Evolutionary conservation across 179 eudicot genomes (phyloP).

Genomic region (Beta corolliflora): DNA sequence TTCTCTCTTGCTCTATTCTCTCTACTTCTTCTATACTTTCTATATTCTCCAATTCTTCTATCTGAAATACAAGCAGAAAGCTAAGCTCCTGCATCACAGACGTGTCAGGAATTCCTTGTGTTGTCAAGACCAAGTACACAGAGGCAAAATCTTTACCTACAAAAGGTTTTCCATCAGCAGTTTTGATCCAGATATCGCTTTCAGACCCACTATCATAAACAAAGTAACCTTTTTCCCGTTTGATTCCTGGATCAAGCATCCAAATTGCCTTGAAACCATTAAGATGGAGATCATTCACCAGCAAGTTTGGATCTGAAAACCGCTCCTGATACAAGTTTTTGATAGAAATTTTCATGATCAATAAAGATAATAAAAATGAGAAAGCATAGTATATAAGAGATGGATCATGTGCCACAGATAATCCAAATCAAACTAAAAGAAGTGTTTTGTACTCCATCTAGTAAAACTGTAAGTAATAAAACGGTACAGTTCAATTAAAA

Average conservation of each 20-base stretch:
- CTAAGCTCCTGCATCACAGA: too few relatives aligned
- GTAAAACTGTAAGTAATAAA: neutral
- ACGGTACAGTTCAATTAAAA: neutral
- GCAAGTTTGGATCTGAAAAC: slow-evolving; percentile 75
- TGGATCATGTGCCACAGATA: neutral
- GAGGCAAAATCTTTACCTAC: slow-evolving; percentile 51
- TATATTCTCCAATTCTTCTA: too few relatives aligned
- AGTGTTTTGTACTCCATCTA: neutral
- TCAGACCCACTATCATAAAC: slow-evolving; percentile 88
- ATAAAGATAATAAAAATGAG: neutral
- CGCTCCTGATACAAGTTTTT: slow-evolving; percentile 55
- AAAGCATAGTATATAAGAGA: neutral
- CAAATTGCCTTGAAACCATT: slow-evolving; percentile 92
- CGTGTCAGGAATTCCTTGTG: too few relatives aligned
- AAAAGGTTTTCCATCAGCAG: slow-evolving; percentile 77
- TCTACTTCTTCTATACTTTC: too few relatives aligned
- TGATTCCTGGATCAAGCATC: slow-evolving; percentile 99
- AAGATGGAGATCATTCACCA: slow-evolving; percentile 75
- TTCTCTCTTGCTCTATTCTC: too few relatives aligned
- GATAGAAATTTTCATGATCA: neutral
- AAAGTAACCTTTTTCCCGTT: slow-evolving; percentile 79
- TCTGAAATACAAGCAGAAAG: too few relatives aligned
- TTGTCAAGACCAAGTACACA: slow-evolving; percentile 6
- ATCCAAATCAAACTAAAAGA: neutral
- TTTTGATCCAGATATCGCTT: slow-evolving; percentile 72